Base-by-base conservation (phyloP, 331 rosid genomes). In the Phaseolus coccineus region DNA sequence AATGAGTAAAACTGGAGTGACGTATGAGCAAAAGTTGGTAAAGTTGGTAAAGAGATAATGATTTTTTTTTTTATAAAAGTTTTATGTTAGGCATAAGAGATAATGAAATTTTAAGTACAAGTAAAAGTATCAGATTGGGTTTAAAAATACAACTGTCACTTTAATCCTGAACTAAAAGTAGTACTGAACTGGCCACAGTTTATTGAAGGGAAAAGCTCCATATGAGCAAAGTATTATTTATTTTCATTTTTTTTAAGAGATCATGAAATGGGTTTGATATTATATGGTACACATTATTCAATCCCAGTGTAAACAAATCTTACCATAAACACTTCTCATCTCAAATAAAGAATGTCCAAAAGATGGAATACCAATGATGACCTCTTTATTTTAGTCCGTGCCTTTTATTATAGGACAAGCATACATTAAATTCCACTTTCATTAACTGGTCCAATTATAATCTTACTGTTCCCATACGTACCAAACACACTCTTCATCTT, bases 371-470 rank as follows among this genome's bases (percentile, higher is more conserved):
- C 47, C 5, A 77, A 77, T 77, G 47, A 68, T 67, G 48, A 67
- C 27, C 24, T 39, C 35, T 57, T 69, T 27, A 71, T 79, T 48
- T 55, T 39, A 40, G 14, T 73, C 1, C 44, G 74, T 0, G 15
- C 70, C 84, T 64, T 73, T 53, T 73, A 64, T 62, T 65, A 66
- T 35, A 28, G 19, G 25, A 30, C 76, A 73, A 73, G 62, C 76
- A 65, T 73, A 33, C 59, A 73, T 31, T 35, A 51, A 55, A 47
- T 15, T 67, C 62, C 37, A 74, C 80, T 73, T 51, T 65, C 42
- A 12, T 19, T 56, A 67, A 77, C 58, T n/a, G 30, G 5, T 57
- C 65, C 47, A 46, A 56, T 75, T 58, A 27, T 66, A 65, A 28
- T 53, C 14, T 64, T 12, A 68, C 37, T 40, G 30, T 64, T 74